Percentiles rank a stretch among this genome's conserved stretches.
Conservation (phyloP, 1,284 basidiomycete genomes). For the Clitocybe nebularis region DNA sequence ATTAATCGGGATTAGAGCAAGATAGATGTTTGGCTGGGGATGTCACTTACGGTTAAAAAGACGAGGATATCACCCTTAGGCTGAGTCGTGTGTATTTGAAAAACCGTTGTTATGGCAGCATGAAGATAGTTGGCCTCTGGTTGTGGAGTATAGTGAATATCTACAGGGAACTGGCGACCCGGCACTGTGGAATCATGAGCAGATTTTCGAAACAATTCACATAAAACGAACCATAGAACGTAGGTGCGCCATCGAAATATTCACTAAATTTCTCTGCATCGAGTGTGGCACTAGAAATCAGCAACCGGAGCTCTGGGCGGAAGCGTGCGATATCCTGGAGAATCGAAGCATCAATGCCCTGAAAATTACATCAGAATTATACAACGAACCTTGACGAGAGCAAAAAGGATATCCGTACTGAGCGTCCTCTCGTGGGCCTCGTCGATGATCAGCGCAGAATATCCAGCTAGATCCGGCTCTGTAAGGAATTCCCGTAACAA, state of each 20-base stretch:
- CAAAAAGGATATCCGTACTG: slow-evolving; percentile 95
- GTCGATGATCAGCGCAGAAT: slow-evolving; percentile 92
- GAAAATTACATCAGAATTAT: slow-evolving; percentile 14
- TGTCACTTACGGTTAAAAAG: slow-evolving; percentile 78
- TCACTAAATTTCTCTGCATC: slow-evolving; percentile 95
- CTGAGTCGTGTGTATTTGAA: slow-evolving; percentile 99
- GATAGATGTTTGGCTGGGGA: background rate
- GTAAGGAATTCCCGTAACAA: slow-evolving; percentile 94
- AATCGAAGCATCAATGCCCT: slow-evolving; percentile 18
- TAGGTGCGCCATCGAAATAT: slow-evolving; percentile 93
- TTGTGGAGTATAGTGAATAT: slow-evolving; percentile 97
- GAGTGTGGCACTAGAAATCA: slow-evolving; percentile 96
- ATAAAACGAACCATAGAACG: slow-evolving; percentile 74
- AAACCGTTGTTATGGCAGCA: slow-evolving; percentile 96
- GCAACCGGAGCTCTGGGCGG: slow-evolving; percentile 83
- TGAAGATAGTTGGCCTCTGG: slow-evolving; percentile 98
- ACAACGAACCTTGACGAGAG: slow-evolving; percentile 86
- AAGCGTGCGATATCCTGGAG: slow-evolving; percentile 93
- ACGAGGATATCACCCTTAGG: slow-evolving; percentile 98
- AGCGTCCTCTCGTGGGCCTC: slow-evolving; percentile 96
- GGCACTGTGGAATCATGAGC: slow-evolving; percentile 58
- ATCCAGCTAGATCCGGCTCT: slow-evolving; percentile 90
- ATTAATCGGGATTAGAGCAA: slow-evolving; percentile 5
- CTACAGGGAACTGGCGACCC: slow-evolving; percentile 95
- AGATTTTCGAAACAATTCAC: background rate